Base-by-base conservation (phyloP, 2,329 filamentous ascomycete genomes). In the Colletotrichum lentis region DNA sequence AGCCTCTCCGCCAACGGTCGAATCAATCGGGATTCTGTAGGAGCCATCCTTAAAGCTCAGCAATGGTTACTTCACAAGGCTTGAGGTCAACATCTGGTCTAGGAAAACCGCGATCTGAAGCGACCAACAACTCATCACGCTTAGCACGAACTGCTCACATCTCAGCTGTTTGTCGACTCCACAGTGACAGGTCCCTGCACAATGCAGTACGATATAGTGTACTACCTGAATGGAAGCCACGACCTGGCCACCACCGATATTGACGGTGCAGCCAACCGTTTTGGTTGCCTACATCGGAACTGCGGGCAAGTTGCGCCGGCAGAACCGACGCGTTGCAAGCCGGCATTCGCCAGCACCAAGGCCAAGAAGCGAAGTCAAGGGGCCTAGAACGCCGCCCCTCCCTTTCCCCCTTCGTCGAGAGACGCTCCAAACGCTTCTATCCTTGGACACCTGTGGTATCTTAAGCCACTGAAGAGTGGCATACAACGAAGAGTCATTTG, bases 281-380 rank as follows among this genome's bases (percentile, higher is more conserved):
- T 50, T 50, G 55, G 62, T 56, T 60, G 62, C 62, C 62, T 65
- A 46, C 50, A 39, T 65, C 66, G 66, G 66, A 68, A 68, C 66
- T 56, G 62, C 66, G 66, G 66, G 62, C 62, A 64, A 65, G 62
- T 65, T 61, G 37, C 66, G 66, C 66, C 66, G 66, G 66, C 66
- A 68, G 66, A 68, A 55, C 55, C 62, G 66, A 56, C 39, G 54
- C 58, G 18, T 55, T 65, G 50, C 66, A 68, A 50, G 66, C 62
- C 66, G 62, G 66, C 66, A 68, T 68, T 68, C 62, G 65, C 53
- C 62, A 65, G 59, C 44, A 20, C 35, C 52, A 22, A 52, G 52
- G 55, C 62, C 66, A 65, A 60, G 50, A 60, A 59, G 50, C 43
- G 49, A 68, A 44, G 49, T 24, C 39, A 60, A 60, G 37, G 62